A percentile compares a stretch with the other conserved stretches of the same genome.
These are phyloP conservation scores for Ophiostoma tasmaniense DNA, from an alignment of 2,329 filamentous ascomycete species.

Conservation along the genomic window DNA sequence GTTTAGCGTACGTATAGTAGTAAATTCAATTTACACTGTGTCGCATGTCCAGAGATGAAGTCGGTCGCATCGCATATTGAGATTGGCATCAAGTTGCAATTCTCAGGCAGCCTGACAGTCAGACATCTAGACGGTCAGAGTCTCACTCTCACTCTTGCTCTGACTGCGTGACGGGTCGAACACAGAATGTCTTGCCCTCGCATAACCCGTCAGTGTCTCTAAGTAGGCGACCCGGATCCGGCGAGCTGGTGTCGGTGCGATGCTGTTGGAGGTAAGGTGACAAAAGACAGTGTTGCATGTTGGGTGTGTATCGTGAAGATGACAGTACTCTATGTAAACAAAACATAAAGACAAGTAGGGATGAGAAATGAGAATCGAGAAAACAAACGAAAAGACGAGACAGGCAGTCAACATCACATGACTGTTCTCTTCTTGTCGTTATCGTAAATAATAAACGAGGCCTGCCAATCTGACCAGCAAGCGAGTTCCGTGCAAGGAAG, in stretches of 20 bases:
- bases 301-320: background rate
- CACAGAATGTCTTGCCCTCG: background rate
- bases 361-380: background rate
- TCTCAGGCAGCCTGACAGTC: background rate
- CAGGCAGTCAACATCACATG: background rate
- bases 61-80: background rate
- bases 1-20: background rate
- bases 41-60: background rate
- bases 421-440: too few relatives aligned
- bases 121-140: background rate
- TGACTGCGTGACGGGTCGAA: background rate
- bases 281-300: background rate
- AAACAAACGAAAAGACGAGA: background rate
- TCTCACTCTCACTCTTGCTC: too few relatives aligned
- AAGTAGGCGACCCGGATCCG: background rate
- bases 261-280: background rate
- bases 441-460: background rate
- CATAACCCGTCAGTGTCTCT: conserved; percentile 4
- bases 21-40: background rate
- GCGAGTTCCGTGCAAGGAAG: background rate
- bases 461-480: background rate
- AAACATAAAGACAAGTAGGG: background rate
- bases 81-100: background rate
- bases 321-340: too few relatives aligned
- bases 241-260: background rate